Conservation (phyloP, 139 green algal genomes). For the Klebsormidium nitens region DNA sequence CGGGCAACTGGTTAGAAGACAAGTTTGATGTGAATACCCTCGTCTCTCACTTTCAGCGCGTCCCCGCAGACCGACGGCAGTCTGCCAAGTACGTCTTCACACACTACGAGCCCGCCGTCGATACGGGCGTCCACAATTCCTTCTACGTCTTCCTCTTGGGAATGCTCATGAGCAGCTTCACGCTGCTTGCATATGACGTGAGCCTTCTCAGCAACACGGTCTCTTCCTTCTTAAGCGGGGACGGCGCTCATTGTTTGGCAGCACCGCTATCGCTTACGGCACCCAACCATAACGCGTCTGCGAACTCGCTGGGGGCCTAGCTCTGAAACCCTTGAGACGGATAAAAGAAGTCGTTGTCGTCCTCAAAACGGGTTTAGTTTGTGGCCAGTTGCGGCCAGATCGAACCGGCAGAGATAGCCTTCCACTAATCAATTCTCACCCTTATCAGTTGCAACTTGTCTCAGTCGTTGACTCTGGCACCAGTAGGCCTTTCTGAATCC, state of each 20-base stretch:
- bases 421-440: not conserved
- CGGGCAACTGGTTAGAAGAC: too few relatives aligned
- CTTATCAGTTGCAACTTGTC: not conserved
- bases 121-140: constrained; percentile 30
- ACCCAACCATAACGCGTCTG: not conserved
- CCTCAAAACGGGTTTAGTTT: not conserved
- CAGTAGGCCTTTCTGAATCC: not conserved
- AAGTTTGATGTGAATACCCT: too few relatives aligned
- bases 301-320: not conserved
- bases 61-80: too few relatives aligned
- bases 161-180: constrained; percentile 48
- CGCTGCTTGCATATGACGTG: constrained; percentile 45
- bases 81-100: constrained; percentile 41
- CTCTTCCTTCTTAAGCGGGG: too few relatives aligned
- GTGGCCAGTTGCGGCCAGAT: too few relatives aligned
- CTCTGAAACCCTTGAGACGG: not conserved
- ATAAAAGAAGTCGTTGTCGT: not conserved
- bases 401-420: not conserved
- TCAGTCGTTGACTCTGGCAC: not conserved
- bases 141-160: constrained; percentile 44
- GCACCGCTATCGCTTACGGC: not conserved
- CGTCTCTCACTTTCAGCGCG: too few relatives aligned
- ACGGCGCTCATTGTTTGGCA: not conserved
- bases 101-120: constrained; percentile 24
- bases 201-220: too few relatives aligned